phyloP scores from a whole-genome alignment of 2,329 filamentous ascomycete genomes.

The Microdochium paspali region DNA sequence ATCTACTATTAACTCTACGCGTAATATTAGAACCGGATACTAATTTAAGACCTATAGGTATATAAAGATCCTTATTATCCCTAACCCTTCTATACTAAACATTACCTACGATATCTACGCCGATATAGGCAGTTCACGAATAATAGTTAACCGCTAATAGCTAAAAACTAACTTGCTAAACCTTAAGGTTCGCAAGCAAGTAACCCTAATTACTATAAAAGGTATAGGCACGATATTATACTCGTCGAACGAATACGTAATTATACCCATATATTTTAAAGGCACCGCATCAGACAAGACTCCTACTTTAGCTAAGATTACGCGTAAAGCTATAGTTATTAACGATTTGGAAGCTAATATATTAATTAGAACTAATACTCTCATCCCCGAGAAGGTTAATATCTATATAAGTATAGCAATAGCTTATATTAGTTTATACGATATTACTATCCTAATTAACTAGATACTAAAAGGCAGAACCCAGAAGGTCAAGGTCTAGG shows the following conservation, averaged over 20 bases:
- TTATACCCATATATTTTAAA: neutral
- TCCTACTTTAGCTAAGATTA: too few species aligned
- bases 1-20: too few species aligned
- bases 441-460: neutral
- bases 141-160: too few species aligned
- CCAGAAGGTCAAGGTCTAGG: neutral
- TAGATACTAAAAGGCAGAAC: neutral
- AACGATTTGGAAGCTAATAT: too few species aligned
- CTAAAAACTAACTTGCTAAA: too few species aligned
- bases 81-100: neutral
- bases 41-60: too few species aligned
- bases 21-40: too few species aligned
- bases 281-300: too few species aligned
- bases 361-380: too few species aligned
- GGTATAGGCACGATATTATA: neutral
- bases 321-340: too few species aligned
- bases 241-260: neutral
- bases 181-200: too few species aligned
- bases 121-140: neutral
- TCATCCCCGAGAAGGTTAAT: neutral
- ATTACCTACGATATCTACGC: neutral
- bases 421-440: neutral
- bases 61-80: neutral
- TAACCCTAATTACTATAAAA: neutral
- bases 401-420: neutral